These are phyloP conservation scores for Phtheirospermum japonicum DNA, from an alignment of 257 asterid species.

Conservation along the genomic window DNA sequence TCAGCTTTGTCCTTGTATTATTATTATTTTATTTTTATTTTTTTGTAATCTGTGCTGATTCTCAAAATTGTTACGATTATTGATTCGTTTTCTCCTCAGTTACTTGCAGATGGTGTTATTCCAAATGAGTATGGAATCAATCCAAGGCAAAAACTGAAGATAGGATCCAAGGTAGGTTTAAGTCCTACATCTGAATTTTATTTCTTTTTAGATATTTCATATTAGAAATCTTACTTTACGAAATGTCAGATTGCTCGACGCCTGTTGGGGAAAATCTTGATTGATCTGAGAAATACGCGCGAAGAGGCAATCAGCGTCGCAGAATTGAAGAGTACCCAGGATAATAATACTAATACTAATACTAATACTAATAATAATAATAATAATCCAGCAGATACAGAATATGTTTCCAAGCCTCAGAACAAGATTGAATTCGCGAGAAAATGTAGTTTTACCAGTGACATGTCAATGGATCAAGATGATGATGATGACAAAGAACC, in stretches of 20 bases:
- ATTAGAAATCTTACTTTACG: conserved; percentile 7
- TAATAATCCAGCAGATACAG: conserved; percentile 47
- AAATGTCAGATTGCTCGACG: conserved; percentile 76
- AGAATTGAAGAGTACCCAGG: conserved; percentile 71
- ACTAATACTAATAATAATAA: neutral
- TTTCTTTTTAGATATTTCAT: neutral
- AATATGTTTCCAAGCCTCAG: conserved; percentile 43
- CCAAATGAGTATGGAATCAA: conserved; percentile 96
- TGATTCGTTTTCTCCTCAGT: conserved; percentile 41
- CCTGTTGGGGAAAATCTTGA: conserved; percentile 81
- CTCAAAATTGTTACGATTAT: neutral
- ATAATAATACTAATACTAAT: conserved; percentile 26
- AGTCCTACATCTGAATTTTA: neutral
- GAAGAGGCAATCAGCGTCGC: conserved; percentile 91
- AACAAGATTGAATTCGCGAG: conserved; percentile 43
- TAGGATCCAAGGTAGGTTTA: conserved; percentile 76
- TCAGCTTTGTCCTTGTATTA: too few species aligned
- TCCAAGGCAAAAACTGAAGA: conserved; percentile 79
- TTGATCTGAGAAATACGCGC: conserved; percentile 82
- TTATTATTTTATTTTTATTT: neutral
- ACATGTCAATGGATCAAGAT: conserved; percentile 61
- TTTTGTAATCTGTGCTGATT: neutral
- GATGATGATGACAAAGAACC: conserved; percentile 90
- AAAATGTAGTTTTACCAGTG: conserved; percentile 58
- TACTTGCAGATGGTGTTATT: conserved; percentile 96